Evolutionary conservation across 306 rosid species (phyloP), one percentile per base, ranked within the genome.

Genomic region (Prunus persica): DNA sequence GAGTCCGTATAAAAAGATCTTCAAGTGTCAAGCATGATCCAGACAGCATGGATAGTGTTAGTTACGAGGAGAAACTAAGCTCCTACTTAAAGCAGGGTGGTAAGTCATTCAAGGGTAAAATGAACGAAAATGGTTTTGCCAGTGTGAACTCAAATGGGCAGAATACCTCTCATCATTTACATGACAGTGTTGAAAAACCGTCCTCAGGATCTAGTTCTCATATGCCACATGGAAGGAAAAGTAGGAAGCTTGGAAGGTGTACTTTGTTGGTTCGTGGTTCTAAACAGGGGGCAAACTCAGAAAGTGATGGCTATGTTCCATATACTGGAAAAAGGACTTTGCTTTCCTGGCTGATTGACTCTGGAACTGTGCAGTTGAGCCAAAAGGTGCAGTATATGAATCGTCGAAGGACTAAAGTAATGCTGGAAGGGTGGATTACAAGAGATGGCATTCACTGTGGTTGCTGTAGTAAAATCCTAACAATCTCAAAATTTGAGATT

Each of bases 341-440:
- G 82, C 98, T 93, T 83, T 89, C 94, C 73, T 93, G 98, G 98
- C 88, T 93, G 82, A 76, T 91, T 67, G 98, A 93, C 82, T 90
- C 93, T 8, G 93, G 92, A 76, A 72, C 81, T 19, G 96, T 91
- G 81, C 89, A 87, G 60, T 86, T 93, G 79, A 90, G 97, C 81
- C 91, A 91, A 86, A 93, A 91, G 85, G 97, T 93, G 76, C 96
- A 91, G 75, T 93, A 87, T 76, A 87, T 84, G 91, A 87, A 91
- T 74, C 93, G 96, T 25, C 87, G 91, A 79, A 84, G 91, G 80
- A 94, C 91, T 41, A 81, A 84, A 52, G 94, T 87, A 67, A 78
- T 90, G 93, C 84, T 87, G 77, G 98, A 94, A 84, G 98, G 98
- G 38, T 94, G 98, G 98, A 87, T 94, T 83, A 91, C 97, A 73